Conservation (phyloP, 2,329 filamentous ascomycete genomes). For the Thelonectria discophora region DNA sequence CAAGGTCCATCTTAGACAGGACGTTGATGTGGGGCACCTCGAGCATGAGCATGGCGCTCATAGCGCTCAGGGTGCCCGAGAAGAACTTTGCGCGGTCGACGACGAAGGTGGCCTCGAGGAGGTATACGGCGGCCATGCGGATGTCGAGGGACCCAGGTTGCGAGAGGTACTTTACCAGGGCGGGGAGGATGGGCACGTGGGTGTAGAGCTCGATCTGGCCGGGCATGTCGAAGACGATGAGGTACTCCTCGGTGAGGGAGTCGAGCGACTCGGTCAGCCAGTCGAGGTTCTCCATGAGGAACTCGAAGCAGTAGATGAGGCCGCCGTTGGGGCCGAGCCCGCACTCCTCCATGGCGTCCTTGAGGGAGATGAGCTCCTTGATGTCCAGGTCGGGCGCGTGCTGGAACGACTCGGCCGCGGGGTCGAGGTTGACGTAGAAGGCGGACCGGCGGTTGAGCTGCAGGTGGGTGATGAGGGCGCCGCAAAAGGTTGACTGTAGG, state of each 20-base stretch:
- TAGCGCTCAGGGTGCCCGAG: slow-evolving; percentile 91
- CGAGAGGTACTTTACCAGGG: slow-evolving; percentile 82
- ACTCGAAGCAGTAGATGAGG: slow-evolving; percentile 96
- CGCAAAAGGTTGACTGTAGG: slow-evolving; percentile 93
- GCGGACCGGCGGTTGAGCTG: slow-evolving; percentile 90
- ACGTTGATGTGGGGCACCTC: slow-evolving; percentile 97
- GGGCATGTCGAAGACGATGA: slow-evolving; percentile 98
- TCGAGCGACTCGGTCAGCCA: slow-evolving; percentile 89
- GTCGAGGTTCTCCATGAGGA: slow-evolving; percentile 92
- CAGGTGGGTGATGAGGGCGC: slow-evolving; percentile 90
- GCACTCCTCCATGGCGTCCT: slow-evolving; percentile 97
- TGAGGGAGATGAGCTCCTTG: slow-evolving; percentile 90
- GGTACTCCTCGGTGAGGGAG: slow-evolving; percentile 88
- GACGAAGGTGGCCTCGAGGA: slow-evolving; percentile 95
- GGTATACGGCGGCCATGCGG: slow-evolving; percentile 90
- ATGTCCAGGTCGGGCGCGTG: slow-evolving; percentile 95
- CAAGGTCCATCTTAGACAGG: slow-evolving; percentile 95
- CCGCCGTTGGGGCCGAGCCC: slow-evolving; percentile 90
- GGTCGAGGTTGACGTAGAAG: slow-evolving; percentile 98
- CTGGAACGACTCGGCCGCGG: slow-evolving; percentile 90
- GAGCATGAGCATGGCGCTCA: slow-evolving; percentile 99
- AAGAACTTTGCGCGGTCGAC: slow-evolving; percentile 98
- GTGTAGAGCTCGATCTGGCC: slow-evolving; percentile 99
- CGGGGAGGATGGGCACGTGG: slow-evolving; percentile 90
- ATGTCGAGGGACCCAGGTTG: slow-evolving; percentile 84